phyloP scores from a whole-genome alignment of 2,329 filamentous ascomycete genomes.

The Arachnopeziza araneosa region DNA sequence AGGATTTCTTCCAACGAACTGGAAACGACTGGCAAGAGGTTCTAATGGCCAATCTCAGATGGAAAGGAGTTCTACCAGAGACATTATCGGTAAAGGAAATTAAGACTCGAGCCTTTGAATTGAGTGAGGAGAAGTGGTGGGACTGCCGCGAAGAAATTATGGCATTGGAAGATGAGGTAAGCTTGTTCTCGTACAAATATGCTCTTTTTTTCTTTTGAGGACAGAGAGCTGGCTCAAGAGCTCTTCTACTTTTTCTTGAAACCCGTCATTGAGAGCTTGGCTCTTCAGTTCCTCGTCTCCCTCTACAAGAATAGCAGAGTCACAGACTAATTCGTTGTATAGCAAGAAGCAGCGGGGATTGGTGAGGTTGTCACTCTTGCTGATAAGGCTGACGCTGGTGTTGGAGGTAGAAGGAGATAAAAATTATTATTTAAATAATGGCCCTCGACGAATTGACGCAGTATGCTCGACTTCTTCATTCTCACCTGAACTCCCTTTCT shows the following conservation, averaged over 20 bases:
- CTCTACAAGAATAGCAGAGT: too few relatives aligned
- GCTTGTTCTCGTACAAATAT: too few relatives aligned
- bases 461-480: background rate
- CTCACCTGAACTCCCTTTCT: background rate
- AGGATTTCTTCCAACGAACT: conserved; percentile 88
- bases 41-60: conserved; percentile 68
- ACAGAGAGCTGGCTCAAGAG: too few relatives aligned
- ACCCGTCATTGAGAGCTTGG: too few relatives aligned
- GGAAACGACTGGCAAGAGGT: conserved; percentile 87
- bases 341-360: conserved; percentile 77
- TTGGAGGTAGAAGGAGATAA: conserved; percentile 25
- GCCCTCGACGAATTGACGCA: background rate
- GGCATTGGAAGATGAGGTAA: conserved; percentile 73
- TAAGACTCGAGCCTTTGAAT: conserved; percentile 81
- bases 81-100: conserved; percentile 81
- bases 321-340: too few relatives aligned
- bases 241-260: too few relatives aligned
- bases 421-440: too few relatives aligned
- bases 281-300: too few relatives aligned
- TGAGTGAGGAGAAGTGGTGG: conserved; percentile 98
- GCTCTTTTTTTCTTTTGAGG: too few relatives aligned
- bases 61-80: conserved; percentile 61
- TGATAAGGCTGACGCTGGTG: conserved; percentile 55
- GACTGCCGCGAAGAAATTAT: conserved; percentile 92
- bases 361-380: conserved; percentile 87